Evolutionary conservation across 2,329 filamentous ascomycete genomes (phyloP), one percentile per base, ranked within the genome.

Genomic region (Periglandula ipomoeae): DNA sequence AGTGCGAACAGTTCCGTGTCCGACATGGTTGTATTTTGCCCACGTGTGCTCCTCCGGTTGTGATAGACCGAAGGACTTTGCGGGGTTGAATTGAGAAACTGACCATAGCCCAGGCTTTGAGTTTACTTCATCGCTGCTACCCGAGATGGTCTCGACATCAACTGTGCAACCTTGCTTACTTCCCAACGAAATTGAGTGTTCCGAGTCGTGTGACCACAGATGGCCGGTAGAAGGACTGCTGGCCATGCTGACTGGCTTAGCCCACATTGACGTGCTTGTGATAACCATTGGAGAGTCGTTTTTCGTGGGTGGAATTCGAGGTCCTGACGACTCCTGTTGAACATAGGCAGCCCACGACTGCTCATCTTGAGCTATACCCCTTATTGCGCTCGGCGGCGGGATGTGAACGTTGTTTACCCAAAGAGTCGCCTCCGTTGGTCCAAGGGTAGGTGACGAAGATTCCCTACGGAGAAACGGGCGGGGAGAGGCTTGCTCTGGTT

Each of bases 201-300:
- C 8, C 17, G 10, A 19, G 11, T 41, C 7, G 10, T 9, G 9
- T 10, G 27, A 24, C 15, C 20, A 37, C 17, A 27, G 22, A 22
- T 10, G 32, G 1, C 5, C 32, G 4, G 23, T 20, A 11, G 27
- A 34, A 34, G 39, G 5, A 5, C 27, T 26, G 32, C 6, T 20
- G 7, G 13, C 13, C 9, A 34, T 42, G 17, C 7, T 35, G 4
- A 30, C 3, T 34, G 47, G 35, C 4, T 34, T 19, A 24, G 30
- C 46, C 70, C 70, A 72, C 37, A 72, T 55, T 5, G 61, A 50
- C 15, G 56, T 58, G 55, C 67, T 71, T 51, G 68, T 60, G 32
- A 73, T 46, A 9, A 10, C 10, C 23, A 39, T 30, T 60, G 13
- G 55, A 48, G 15, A 55, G 50, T 11, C n/a, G 61, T 55, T 41